Evolutionary conservation across 306 rosid species (phyloP).

Genomic region (Citrullus colocynthis): DNA sequence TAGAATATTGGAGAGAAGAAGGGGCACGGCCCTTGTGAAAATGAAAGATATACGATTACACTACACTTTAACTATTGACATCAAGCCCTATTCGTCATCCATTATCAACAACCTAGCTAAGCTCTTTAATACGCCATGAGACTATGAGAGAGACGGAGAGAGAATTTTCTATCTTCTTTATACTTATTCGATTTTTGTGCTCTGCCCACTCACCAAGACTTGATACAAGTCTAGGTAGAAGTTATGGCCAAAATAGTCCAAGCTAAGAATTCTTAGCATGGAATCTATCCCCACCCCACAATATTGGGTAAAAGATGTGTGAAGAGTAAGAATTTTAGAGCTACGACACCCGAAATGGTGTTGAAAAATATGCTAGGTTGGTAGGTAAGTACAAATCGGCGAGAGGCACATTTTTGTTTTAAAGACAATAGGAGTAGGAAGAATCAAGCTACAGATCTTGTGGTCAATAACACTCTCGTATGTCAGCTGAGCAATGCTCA

Average conservation of each 20-base stretch:
- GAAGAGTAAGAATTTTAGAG: neutral
- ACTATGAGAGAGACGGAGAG: neutral
- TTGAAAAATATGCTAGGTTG: neutral
- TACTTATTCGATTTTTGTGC: neutral
- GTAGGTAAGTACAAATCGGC: neutral
- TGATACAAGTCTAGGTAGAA: neutral
- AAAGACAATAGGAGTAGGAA: too few relatives aligned
- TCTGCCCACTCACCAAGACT: neutral
- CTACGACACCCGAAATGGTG: too few relatives aligned
- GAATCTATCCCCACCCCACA: neutral
- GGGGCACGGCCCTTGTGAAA: constrained; percentile 4
- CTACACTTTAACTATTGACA: neutral
- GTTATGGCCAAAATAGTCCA: neutral
- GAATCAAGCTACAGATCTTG: too few relatives aligned
- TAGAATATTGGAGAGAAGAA: neutral
- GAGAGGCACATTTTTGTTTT: too few relatives aligned
- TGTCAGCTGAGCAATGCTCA: too few relatives aligned
- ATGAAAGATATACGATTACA: neutral
- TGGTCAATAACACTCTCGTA: too few relatives aligned
- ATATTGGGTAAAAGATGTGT: neutral
- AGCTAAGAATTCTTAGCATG: neutral
- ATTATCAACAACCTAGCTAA: neutral
- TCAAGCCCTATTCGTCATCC: neutral
- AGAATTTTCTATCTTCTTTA: neutral
- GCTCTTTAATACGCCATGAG: neutral